A percentile compares a stretch with the other conserved stretches of the same genome.
These are phyloP conservation scores for Mycena rosella DNA, from an alignment of 768 basidiomycete species.

Conservation along the genomic window DNA sequence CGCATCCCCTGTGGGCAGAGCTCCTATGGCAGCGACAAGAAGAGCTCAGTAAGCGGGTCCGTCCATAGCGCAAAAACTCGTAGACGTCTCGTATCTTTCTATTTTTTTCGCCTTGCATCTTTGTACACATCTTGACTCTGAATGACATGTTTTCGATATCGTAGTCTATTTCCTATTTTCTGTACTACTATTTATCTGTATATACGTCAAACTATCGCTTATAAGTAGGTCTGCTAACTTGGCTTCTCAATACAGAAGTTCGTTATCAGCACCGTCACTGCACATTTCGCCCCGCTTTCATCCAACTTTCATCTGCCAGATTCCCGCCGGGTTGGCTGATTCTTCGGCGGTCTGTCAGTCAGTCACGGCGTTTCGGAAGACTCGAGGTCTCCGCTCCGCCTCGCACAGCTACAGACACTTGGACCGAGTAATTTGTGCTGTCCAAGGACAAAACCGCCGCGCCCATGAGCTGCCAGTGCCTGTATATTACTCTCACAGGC, in stretches of 20 bases:
- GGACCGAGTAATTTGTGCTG: too few species aligned
- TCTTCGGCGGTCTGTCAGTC: too few species aligned
- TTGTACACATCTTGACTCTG: constrained; percentile 29
- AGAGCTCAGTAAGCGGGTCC: constrained; percentile 53
- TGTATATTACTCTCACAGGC: too few species aligned
- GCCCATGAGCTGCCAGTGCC: too few species aligned
- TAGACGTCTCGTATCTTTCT: constrained; percentile 18
- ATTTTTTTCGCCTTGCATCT: constrained; percentile 13
- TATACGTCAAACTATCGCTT: constrained; percentile 37
- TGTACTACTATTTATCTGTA: constrained; percentile 40
- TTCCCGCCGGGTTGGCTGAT: too few species aligned
- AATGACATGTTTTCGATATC: constrained; percentile 3
- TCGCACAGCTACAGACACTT: too few species aligned
- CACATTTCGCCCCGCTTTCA: too few species aligned
- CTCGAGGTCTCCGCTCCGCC: too few species aligned
- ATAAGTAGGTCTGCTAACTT: constrained; percentile 21
- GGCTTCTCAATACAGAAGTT: constrained; percentile 38
- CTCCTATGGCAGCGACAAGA: constrained; percentile 87
- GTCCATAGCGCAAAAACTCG: constrained; percentile 23
- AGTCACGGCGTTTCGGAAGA: too few species aligned
- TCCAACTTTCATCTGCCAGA: too few species aligned
- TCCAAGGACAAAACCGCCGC: too few species aligned
- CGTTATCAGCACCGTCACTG: too few species aligned
- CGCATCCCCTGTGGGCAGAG: constrained; percentile 95
- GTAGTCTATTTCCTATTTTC: constrained; percentile 24